Evolutionary conservation across 2,329 filamentous ascomycete genomes (phyloP).

Genomic region (Verticillium nubilum): DNA sequence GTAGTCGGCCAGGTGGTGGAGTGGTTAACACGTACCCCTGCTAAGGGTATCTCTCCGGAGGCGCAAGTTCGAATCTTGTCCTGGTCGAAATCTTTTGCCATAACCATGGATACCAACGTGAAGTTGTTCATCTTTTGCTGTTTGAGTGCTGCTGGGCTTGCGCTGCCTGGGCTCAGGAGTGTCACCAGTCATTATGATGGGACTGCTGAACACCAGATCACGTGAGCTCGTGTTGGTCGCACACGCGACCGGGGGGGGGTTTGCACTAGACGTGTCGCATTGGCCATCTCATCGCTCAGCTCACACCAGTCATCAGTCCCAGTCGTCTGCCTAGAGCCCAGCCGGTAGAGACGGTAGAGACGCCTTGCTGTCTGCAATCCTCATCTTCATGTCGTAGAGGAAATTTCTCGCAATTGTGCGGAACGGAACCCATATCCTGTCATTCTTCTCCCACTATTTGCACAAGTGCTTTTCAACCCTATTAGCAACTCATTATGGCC

Average conservation of each 20-base stretch:
- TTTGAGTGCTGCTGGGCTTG: not conserved
- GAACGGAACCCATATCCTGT: not conserved
- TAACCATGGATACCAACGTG: not conserved
- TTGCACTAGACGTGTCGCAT: not conserved
- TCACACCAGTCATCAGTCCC: not conserved
- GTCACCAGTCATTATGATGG: not conserved
- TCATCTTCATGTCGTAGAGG: not conserved
- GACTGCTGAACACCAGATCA: not conserved
- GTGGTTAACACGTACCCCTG: not conserved
- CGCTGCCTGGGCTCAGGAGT: too few relatives aligned
- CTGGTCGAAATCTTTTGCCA: not conserved
- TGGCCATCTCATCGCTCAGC: not conserved
- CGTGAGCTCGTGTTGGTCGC: not conserved
- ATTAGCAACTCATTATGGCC: constrained; percentile 57
- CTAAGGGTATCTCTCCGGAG: not conserved
- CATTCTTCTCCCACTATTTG: not conserved
- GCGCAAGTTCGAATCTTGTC: not conserved
- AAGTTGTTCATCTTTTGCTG: not conserved
- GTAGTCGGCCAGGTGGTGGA: not conserved
- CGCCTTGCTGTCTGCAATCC: not conserved
- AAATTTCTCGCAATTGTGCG: not conserved
- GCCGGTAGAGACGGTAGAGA: not conserved
- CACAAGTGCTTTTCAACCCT: not conserved
- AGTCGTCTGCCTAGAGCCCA: not conserved
- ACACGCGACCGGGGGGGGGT: not conserved